These are phyloP conservation scores for Vaccinium corymbosum DNA, from an alignment of 148 eudicot genomes.

Conservation along the genomic window DNA sequence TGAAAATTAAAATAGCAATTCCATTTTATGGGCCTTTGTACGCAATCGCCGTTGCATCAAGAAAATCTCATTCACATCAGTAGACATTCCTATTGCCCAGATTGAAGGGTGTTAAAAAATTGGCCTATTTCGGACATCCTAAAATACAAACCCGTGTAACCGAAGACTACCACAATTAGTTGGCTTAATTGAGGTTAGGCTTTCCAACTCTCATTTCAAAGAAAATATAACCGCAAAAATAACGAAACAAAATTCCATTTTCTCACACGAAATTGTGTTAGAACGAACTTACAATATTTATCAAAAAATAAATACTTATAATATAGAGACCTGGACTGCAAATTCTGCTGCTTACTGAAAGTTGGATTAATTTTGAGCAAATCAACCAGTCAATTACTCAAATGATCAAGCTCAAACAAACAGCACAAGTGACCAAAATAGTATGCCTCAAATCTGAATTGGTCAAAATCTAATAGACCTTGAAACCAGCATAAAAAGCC, in stretches of 20 bases:
- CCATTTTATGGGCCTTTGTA: neutral
- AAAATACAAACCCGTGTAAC: neutral
- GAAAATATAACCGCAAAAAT: neutral
- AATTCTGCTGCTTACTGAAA: neutral
- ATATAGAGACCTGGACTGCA: neutral
- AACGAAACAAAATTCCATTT: neutral
- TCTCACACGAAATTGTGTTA: neutral
- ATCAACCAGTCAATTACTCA: slow-evolving; percentile 1
- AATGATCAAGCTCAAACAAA: slow-evolving; percentile 14
- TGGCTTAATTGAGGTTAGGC: neutral
- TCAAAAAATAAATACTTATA: neutral
- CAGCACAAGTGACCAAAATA: slow-evolving; percentile 20
- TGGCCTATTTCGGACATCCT: neutral
- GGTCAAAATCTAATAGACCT: neutral
- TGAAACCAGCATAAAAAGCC: neutral
- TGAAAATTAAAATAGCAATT: neutral
- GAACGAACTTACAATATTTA: neutral
- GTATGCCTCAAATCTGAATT: neutral
- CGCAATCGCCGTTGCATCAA: neutral
- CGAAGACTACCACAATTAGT: neutral
- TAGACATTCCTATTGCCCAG: neutral
- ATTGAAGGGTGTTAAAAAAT: neutral
- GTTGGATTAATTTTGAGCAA: neutral
- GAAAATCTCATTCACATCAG: neutral
- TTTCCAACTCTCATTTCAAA: neutral